These are phyloP conservation scores for Berberis thunbergii DNA, from an alignment of 164 flowering plant genomes.

Conservation along the genomic window DNA sequence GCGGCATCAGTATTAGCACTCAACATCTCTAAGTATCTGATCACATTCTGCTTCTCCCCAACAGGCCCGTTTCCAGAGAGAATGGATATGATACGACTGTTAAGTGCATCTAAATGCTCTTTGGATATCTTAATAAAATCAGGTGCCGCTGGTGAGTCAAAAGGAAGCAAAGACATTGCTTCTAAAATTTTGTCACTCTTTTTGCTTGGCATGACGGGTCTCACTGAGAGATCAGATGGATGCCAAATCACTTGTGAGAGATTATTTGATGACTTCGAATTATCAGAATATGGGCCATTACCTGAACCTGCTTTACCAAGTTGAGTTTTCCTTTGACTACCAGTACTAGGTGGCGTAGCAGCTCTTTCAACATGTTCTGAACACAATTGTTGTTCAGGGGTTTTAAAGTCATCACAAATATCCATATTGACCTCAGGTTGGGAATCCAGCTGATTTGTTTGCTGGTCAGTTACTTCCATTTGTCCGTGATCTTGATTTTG, in stretches of 20 bases:
- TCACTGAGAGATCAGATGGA: constrained; percentile 85
- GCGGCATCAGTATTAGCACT: constrained; percentile 79
- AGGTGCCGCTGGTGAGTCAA: constrained; percentile 54
- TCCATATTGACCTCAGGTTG: constrained; percentile 19
- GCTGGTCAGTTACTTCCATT: constrained; percentile 25
- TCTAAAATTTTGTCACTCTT: constrained; percentile 72
- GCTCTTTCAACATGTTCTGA: constrained; percentile 39
- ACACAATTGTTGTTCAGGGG: constrained; percentile 40
- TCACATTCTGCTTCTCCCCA: constrained; percentile 74
- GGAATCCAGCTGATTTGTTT: constrained; percentile 20
- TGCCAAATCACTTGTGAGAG: constrained; percentile 77
- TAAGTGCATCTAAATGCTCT: constrained; percentile 50
- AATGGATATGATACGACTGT: constrained; percentile 35
- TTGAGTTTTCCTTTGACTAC: constrained; percentile 46
- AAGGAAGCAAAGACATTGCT: constrained; percentile 56
- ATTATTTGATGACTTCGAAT: constrained; percentile 38
- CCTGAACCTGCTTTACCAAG: constrained; percentile 38
- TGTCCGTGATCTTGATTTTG: constrained; percentile 32
- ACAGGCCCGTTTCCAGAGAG: constrained; percentile 44
- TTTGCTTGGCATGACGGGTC: constrained; percentile 97
- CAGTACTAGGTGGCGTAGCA: constrained; percentile 51
- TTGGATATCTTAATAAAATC: constrained; percentile 72
- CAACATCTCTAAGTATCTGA: constrained; percentile 82
- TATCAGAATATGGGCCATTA: constrained; percentile 37
- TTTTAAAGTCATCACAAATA: constrained; percentile 31